Evolutionary conservation across 2,329 filamentous ascomycete species (phyloP).

Genomic region (Beauveria scarabaeidicola): DNA sequence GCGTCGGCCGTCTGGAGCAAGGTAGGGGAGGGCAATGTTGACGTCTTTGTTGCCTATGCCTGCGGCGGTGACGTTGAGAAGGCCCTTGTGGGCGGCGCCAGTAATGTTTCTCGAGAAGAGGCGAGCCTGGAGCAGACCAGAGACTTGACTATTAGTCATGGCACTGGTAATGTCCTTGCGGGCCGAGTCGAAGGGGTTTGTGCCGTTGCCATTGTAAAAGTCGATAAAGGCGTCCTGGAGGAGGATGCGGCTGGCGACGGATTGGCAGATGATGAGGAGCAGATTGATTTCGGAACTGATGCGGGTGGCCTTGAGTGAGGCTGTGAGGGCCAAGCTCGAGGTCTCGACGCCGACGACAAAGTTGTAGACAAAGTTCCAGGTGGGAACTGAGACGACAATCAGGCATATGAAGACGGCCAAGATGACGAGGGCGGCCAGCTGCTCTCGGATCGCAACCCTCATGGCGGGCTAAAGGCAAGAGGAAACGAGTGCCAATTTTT

Average conservation of each 20-base stretch:
- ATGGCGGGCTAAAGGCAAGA: slow-evolving; percentile 36
- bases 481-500: neutral
- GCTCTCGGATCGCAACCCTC: slow-evolving; percentile 81
- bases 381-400: slow-evolving; percentile 73
- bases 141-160: slow-evolving; percentile 50
- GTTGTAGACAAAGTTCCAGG: slow-evolving; percentile 51
- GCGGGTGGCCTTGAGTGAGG: slow-evolving; percentile 78
- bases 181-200: slow-evolving; percentile 52
- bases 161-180: slow-evolving; percentile 60
- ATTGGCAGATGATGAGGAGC: slow-evolving; percentile 64
- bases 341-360: slow-evolving; percentile 46
- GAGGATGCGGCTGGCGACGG: slow-evolving; percentile 59
- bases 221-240: slow-evolving; percentile 44
- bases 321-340: slow-evolving; percentile 63
- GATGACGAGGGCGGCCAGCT: slow-evolving; percentile 74
- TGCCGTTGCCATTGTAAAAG: slow-evolving; percentile 50
- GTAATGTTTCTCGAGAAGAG: slow-evolving; percentile 63
- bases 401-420: slow-evolving; percentile 66
- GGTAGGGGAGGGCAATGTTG: slow-evolving; percentile 55
- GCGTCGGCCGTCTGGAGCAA: slow-evolving; percentile 45
- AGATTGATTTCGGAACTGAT: slow-evolving; percentile 71
- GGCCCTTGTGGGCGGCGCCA: slow-evolving; percentile 39
- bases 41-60: slow-evolving; percentile 24
- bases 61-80: slow-evolving; percentile 56
- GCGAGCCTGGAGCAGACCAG: slow-evolving; percentile 57